Evolutionary conservation across 164 flowering plant species (phyloP).

Genomic region (Platanus orientalis): DNA sequence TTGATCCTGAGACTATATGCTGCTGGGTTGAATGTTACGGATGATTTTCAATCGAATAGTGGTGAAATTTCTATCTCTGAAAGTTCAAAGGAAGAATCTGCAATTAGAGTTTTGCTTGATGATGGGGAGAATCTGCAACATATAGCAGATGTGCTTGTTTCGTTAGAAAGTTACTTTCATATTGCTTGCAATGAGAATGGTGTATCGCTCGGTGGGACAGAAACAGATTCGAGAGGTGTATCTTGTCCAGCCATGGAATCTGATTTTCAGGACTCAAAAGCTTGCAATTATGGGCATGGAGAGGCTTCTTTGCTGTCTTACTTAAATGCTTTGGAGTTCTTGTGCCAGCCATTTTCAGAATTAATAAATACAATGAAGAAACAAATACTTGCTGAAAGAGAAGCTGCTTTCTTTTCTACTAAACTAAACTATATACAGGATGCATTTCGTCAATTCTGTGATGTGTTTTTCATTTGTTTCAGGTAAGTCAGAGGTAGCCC

Average conservation of each 20-base stretch:
- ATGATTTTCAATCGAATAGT: constrained; percentile 17
- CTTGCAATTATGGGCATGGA: constrained; percentile 20
- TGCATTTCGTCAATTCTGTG: constrained; percentile 43
- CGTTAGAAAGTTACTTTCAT: constrained; percentile 25
- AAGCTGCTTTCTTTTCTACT: constrained; percentile 17
- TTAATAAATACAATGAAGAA: constrained; percentile 38
- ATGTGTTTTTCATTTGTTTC: constrained; percentile 26
- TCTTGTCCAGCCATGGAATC: constrained; percentile 6
- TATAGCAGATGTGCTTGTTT: constrained; percentile 25
- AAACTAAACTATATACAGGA: constrained; percentile 35
- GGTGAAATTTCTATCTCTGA: constrained; percentile 10
- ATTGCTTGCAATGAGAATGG: constrained; percentile 12
- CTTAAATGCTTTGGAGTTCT: constrained; percentile 54
- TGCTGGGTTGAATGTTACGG: constrained; percentile 34
- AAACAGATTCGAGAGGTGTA: constrained; percentile 8
- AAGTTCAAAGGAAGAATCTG: constrained; percentile 15
- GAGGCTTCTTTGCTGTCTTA: constrained; percentile 28
- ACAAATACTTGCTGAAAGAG: constrained; percentile 33
- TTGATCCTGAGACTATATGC: constrained; percentile 56
- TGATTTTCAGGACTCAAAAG: constrained; percentile 9
- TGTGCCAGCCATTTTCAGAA: constrained; percentile 71
- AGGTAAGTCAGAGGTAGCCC: constrained; percentile 30
- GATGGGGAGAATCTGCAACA: constrained; percentile 26
- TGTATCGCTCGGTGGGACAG: not conserved
- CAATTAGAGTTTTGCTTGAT: constrained; percentile 20